Evolutionary conservation across 2,329 filamentous ascomycete genomes (phyloP).

Genomic region (Thelonectria blattea): DNA sequence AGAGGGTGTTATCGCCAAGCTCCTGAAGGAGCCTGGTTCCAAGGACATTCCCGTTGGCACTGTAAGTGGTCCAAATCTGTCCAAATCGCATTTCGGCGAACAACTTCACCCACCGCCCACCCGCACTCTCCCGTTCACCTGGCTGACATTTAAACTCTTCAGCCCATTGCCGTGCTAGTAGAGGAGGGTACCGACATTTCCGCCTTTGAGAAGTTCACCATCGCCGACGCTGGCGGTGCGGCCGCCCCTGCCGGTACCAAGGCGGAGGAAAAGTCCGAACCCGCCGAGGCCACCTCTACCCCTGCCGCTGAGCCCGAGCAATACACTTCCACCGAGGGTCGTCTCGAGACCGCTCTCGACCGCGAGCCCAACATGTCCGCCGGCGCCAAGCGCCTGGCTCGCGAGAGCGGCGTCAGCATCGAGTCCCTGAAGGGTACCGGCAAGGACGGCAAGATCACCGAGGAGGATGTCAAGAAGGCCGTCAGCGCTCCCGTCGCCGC

Average conservation of each 20-base stretch:
- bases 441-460: conserved; percentile 84
- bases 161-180: conserved; percentile 96
- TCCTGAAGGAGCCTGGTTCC: conserved; percentile 88
- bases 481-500: conserved; percentile 61
- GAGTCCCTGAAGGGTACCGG: conserved; percentile 85
- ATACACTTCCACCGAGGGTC: conserved; percentile 75
- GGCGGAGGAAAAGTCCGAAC: conserved; percentile 69
- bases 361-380: conserved; percentile 77
- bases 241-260: conserved; percentile 66
- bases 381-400: conserved; percentile 79
- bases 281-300: conserved; percentile 53
- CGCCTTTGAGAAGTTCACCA: conserved; percentile 86
- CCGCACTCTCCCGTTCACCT: conserved; percentile 3
- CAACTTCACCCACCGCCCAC: conserved; percentile 3
- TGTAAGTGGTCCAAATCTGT: conserved; percentile 66
- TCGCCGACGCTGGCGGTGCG: conserved; percentile 90
- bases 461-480: conserved; percentile 91
- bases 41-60: conserved; percentile 95
- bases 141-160: conserved; percentile 24
- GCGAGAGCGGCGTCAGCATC: conserved; percentile 82
- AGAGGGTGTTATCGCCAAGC: conserved; percentile 92
- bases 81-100: conserved; percentile 23
- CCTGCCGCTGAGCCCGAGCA: conserved; percentile 66
- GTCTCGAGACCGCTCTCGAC: conserved; percentile 82
- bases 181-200: conserved; percentile 88